A percentile compares a stretch with the other conserved stretches of the same genome.
These are phyloP conservation scores for Fusarium verticillioides DNA, from an alignment of 2,329 filamentous ascomycete species.

Conservation along the genomic window DNA sequence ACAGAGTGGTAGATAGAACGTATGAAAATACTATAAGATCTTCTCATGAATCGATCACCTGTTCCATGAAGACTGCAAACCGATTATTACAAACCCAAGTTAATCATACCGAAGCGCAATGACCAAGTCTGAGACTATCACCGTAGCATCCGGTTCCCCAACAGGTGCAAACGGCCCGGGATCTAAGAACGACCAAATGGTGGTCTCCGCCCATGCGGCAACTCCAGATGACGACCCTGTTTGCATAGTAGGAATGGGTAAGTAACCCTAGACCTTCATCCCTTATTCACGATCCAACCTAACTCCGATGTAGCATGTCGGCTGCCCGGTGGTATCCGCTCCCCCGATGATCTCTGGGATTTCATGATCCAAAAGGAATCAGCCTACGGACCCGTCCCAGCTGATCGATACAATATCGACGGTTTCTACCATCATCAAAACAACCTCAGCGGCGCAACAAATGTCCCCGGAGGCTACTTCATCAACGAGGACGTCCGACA, in stretches of 20 bases:
- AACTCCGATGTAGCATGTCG: background rate
- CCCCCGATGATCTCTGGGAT: background rate
- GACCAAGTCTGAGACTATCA: background rate
- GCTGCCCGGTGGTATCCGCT: background rate
- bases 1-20: rapidly evolving
- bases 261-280: rapidly evolving
- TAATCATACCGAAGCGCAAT: background rate
- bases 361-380: background rate
- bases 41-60: background rate
- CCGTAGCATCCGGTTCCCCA: background rate
- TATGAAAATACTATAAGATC: background rate
- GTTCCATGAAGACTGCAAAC: too few species aligned
- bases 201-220: rapidly evolving
- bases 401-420: background rate
- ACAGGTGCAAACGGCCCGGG: rapidly evolving
- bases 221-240: background rate
- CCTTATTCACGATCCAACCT: rapidly evolving
- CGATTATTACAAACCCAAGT: background rate
- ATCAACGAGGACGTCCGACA: background rate
- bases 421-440: background rate
- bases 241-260: background rate
- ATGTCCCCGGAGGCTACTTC: background rate
- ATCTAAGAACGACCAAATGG: rapidly evolving
- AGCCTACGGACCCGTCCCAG: background rate
- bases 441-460: background rate